Percentiles rank a stretch among this genome's conserved stretches.
These are phyloP conservation scores for Protostelium mycophagum DNA, from an alignment of 78 protist species.

Conservation along the genomic window DNA sequence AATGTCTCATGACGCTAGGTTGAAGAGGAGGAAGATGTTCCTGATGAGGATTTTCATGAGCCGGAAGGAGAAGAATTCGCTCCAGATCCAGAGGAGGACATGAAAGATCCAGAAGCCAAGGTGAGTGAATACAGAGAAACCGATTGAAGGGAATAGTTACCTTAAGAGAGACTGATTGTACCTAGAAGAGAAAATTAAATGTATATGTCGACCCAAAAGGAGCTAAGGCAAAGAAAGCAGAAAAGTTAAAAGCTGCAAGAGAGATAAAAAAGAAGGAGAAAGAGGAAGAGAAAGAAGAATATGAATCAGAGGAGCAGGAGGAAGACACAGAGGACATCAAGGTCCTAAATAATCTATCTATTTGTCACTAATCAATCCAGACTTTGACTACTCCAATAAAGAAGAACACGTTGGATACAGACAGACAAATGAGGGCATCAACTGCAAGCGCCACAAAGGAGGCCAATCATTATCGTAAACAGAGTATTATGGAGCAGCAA, in stretches of 20 bases:
- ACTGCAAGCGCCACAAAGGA: not conserved
- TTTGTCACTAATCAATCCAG: too few species aligned
- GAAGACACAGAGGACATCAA: not conserved
- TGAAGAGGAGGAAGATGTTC: not conserved
- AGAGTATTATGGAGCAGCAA: not conserved
- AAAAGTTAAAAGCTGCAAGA: not conserved
- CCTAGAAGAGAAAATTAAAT: not conserved
- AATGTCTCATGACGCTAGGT: not conserved
- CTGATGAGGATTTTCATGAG: not conserved
- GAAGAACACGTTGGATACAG: not conserved
- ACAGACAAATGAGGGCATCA: not conserved
- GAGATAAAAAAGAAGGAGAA: not conserved
- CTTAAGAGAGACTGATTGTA: too few species aligned
- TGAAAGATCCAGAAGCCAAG: not conserved
- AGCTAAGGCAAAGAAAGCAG: not conserved
- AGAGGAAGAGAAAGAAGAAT: not conserved
- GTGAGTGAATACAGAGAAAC: not conserved
- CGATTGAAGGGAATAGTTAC: not conserved
- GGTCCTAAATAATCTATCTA: too few species aligned
- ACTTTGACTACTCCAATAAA: too few species aligned
- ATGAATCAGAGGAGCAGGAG: not conserved
- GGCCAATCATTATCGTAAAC: not conserved
- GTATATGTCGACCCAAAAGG: not conserved
- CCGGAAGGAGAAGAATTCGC: not conserved
- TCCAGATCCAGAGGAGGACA: not conserved